Evolutionary conservation across 2,329 filamentous ascomycete species (phyloP), one percentile per base, ranked within the genome.

Genomic region (Sclerotinia minor): DNA sequence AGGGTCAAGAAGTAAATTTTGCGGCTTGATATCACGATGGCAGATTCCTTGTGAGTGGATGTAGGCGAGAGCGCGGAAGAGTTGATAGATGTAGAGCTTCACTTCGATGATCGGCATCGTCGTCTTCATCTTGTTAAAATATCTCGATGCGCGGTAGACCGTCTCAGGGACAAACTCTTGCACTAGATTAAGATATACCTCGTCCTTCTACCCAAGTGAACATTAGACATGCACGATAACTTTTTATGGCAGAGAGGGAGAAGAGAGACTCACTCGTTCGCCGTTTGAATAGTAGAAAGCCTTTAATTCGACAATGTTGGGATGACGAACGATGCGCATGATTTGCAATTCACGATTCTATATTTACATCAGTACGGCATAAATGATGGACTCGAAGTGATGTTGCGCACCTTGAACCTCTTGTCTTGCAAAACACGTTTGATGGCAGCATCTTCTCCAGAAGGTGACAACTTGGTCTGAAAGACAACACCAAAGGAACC

Each of bases 111-210:
- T 97, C 21, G 95, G 95, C 95, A 99, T 99, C 65, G 94, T 97
- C 8, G 94, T 96, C 88, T 98, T 99, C 90, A 98, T 90, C 84
- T 99, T 99, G 86, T 96, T 98, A 86, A 99, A 99, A 83, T 97
- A 98, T 76, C 95, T 90, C 72, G 95, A 98, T 54, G 95, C 95
- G 77, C 95, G 90, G 81, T 99, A 99, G 64, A 99, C 95, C 17
- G 95, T 99, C 83, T 99, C 95, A 63, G 95, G 95, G 61, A 99
- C 95, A 76, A 93, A 99, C 79, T 99, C 95, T 79, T 98, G 92
- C 64, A 99, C 94, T 70, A 99, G 86, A 78, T 99, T 99, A 73
- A 99, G 89, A 80, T 98, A 99, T 49, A 99, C 95, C 82, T 99
- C 95, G 80, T 99, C 95, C 84, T 97, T 94, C 91, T 95, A 74